Evolutionary conservation across 2,329 filamentous ascomycete species (phyloP), one percentile per base, ranked within the genome.

Genomic region (Aspergillus neotritici): DNA sequence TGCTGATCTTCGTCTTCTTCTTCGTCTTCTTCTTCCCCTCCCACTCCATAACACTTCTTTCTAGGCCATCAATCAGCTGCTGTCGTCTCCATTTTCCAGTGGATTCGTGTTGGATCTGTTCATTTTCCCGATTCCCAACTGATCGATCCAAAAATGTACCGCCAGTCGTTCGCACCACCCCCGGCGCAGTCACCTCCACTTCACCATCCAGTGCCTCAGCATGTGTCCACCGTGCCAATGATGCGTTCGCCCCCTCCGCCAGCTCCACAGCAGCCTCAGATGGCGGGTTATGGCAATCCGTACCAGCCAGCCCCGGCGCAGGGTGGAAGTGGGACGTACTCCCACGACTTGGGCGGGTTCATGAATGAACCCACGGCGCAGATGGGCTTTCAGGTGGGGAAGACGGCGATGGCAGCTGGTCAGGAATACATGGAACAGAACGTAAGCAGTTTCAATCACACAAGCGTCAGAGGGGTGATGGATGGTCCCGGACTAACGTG

Each of bases 181-280:
- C 80, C 80, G 25, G 80, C 82, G 47, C 80, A 83, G 57, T 95
- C 89, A 63, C 91, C 90, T 64, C 90, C 91, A 54, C 82, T 97
- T 57, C 93, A 97, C 70, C 93, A 97, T 66, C 93, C 93, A 46
- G 89, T 97, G 46, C 93, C 93, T 50, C 93, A 98, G 70, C 93
- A 98, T 76, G 91, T 97, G 60, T 97, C 93, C 63, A 94, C 90
- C 46, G 93, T 98, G 38, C 93, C 93, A 34, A 93, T 97, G 72
- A 82, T 98, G 66, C 84, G 94, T 68, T 97, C 93, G 46, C 93
- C 93, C 48, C 91, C 88, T 49, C 90, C 87, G 31, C 77, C 77
- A 40, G 79, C 82, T 60, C 83, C 84, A 29, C 87, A 88, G 52
- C 85, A 87, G 61, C 78, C 82, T 50, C 80, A 80, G 48, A 62